Conservation (phyloP, 192 early-diverging fungal genomes). For the Kickxella alabastrina region DNA sequence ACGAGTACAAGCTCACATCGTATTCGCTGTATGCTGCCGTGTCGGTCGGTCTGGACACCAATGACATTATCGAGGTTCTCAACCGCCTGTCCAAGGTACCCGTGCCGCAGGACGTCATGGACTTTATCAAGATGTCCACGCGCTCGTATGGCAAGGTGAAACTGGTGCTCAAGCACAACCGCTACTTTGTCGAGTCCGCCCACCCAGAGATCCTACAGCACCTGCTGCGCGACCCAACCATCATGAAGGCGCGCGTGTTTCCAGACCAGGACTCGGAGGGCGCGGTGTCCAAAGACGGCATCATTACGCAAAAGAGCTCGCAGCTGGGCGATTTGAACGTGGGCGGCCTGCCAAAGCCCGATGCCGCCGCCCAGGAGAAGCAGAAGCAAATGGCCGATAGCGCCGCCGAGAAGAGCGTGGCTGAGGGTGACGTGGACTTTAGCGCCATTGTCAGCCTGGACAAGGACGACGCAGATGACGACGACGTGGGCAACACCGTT, state of each 20-base stretch:
- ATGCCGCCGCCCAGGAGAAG: background rate
- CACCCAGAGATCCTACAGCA: slow-evolving; percentile 77
- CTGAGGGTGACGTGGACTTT: slow-evolving; percentile 12
- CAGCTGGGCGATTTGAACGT: slow-evolving; percentile 65
- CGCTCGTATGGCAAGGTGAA: slow-evolving; percentile 93
- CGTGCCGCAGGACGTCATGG: slow-evolving; percentile 69
- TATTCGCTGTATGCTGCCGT: slow-evolving; percentile 98
- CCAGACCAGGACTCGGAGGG: slow-evolving; percentile 44
- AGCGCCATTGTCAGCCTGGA: slow-evolving; percentile 47
- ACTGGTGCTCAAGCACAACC: slow-evolving; percentile 91
- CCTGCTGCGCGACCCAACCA: slow-evolving; percentile 72
- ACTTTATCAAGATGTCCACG: slow-evolving; percentile 79
- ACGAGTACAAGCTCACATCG: slow-evolving; percentile 90
- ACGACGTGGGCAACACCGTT: slow-evolving; percentile 70
- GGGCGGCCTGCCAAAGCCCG: slow-evolving; percentile 58
- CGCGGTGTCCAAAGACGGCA: slow-evolving; percentile 38
- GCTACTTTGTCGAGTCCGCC: slow-evolving; percentile 88
- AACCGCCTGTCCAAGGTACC: slow-evolving; percentile 85
- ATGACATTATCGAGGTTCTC: slow-evolving; percentile 87
- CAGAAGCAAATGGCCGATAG: slow-evolving; percentile 3
- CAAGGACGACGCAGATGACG: slow-evolving; percentile 67
- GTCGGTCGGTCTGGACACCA: slow-evolving; percentile 88
- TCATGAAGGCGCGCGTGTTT: slow-evolving; percentile 63
- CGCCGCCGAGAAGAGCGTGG: background rate
- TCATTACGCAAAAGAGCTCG: slow-evolving; percentile 59